Conservation (phyloP, 441 rosid species). For the Erysimum cheiri region DNA sequence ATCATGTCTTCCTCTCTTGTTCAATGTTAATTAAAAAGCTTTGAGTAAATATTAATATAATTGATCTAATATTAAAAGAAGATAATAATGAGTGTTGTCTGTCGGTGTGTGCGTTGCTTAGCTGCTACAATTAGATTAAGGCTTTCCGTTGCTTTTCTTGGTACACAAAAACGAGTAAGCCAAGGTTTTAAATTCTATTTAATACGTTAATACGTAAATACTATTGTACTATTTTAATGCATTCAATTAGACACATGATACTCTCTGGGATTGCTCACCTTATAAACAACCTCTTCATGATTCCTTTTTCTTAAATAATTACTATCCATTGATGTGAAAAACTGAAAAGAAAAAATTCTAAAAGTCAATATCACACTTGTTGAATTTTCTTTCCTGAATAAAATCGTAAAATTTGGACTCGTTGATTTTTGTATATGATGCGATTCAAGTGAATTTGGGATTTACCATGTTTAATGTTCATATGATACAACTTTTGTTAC, state of each 20-base stretch:
- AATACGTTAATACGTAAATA: neutral
- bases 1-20: conserved; percentile 1
- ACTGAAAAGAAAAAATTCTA: neutral
- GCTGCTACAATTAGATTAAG: conserved; percentile 8
- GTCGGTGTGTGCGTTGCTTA: conserved; percentile 34
- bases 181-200: neutral
- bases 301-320: neutral
- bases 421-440: too few relatives aligned
- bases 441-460: too few relatives aligned
- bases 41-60: conserved; percentile 14
- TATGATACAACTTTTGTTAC: too few relatives aligned
- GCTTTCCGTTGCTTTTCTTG: conserved; percentile 43
- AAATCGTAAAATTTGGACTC: too few relatives aligned
- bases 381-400: neutral
- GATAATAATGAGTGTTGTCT: conserved; percentile 24
- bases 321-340: conserved; percentile 3
- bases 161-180: conserved; percentile 39
- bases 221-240: neutral
- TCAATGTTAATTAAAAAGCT: conserved; percentile 3
- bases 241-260: conserved; percentile 38
- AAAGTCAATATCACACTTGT: neutral
- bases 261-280: conserved; percentile 29
- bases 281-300: neutral
- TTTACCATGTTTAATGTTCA: too few relatives aligned
- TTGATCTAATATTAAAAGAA: neutral